phyloP scores from a whole-genome alignment of 345 rosid genomes.

The Lepidium sativum region DNA sequence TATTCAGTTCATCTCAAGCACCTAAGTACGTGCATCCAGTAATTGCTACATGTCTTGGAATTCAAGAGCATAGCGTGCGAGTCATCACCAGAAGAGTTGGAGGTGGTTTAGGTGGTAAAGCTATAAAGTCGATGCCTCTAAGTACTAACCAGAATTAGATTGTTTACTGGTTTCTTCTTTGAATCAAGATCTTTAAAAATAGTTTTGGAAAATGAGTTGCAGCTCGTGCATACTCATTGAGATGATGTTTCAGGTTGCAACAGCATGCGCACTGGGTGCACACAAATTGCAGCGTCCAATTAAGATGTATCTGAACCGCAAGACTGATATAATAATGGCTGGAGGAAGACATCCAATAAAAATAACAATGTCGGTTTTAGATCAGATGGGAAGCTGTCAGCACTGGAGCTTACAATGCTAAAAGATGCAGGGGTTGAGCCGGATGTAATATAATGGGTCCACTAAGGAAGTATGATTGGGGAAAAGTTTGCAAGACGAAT shows the following conservation, averaged over 20 bases:
- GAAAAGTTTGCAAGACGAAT: slow-evolving; percentile 85
- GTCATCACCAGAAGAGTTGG: slow-evolving; percentile 88
- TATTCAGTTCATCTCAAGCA: slow-evolving; percentile 65
- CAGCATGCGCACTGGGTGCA: slow-evolving; percentile 86
- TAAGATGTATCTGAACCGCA: slow-evolving; percentile 56
- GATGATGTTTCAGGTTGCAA: slow-evolving; percentile 50
- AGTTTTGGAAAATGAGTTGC: neutral
- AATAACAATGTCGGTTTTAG: slow-evolving; percentile 75
- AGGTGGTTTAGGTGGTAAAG: slow-evolving; percentile 95
- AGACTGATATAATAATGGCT: slow-evolving; percentile 79
- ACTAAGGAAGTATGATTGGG: slow-evolving; percentile 76
- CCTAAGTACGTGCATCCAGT: slow-evolving; percentile 49
- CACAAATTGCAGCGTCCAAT: slow-evolving; percentile 56
- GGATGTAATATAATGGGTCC: slow-evolving; percentile 36
- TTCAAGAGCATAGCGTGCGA: slow-evolving; percentile 70
- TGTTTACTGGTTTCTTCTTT: neutral
- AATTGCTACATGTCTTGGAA: slow-evolving; percentile 68
- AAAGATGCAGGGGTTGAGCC: slow-evolving; percentile 51
- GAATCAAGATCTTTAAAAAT: neutral
- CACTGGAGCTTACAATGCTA: slow-evolving; percentile 47
- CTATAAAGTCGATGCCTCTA: slow-evolving; percentile 61
- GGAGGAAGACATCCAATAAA: slow-evolving; percentile 98
- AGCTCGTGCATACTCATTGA: neutral
- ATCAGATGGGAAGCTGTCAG: slow-evolving; percentile 73
- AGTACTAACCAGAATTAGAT: slow-evolving; percentile 25